Percentiles rank a stretch among this genome's conserved stretches.
Conservation (phyloP, 1,284 basidiomycete species). For the Fomitopsis palustris region DNA sequence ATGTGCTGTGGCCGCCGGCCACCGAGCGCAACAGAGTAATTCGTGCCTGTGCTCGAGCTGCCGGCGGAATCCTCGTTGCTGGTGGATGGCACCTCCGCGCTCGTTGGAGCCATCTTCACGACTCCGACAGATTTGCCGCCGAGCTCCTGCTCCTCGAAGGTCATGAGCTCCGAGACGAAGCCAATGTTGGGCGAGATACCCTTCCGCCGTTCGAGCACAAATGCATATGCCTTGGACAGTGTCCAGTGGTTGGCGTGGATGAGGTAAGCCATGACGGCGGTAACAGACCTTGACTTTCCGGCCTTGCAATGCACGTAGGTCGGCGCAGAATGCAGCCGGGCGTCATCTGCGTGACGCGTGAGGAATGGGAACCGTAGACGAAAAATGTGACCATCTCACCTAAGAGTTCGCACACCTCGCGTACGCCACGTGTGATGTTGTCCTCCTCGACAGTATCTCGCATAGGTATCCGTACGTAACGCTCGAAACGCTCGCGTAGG, state of each 20-base stretch:
- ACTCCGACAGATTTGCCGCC: slow-evolving; percentile 80
- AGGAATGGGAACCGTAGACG: neutral
- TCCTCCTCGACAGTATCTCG: slow-evolving; percentile 94
- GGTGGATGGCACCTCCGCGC: slow-evolving; percentile 19
- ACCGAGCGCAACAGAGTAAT: slow-evolving; percentile 40
- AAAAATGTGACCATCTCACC: slow-evolving; percentile 41
- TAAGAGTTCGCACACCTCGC: slow-evolving; percentile 82
- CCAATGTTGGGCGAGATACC: slow-evolving; percentile 98
- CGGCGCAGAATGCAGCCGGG: slow-evolving; percentile 81
- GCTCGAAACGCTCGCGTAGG: slow-evolving; percentile 69
- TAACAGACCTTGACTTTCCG: slow-evolving; percentile 95
- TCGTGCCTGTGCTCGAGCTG: slow-evolving; percentile 23
- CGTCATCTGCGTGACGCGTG: slow-evolving; percentile 65
- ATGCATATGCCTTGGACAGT: slow-evolving; percentile 84
- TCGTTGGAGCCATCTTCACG: slow-evolving; percentile 43
- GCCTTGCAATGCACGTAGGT: slow-evolving; percentile 97
- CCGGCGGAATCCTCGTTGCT: slow-evolving; percentile 19
- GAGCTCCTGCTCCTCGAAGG: slow-evolving; percentile 88
- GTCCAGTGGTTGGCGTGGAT: slow-evolving; percentile 98
- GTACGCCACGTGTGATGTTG: slow-evolving; percentile 79
- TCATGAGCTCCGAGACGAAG: slow-evolving; percentile 96
- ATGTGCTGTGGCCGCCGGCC: slow-evolving; percentile 53
- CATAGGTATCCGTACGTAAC: slow-evolving; percentile 87
- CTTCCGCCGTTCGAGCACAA: slow-evolving; percentile 86
- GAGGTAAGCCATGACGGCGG: slow-evolving; percentile 94